Evolutionary conservation across 2,329 filamentous ascomycete genomes (phyloP).

Genomic region (Ophiostoma quercus): DNA sequence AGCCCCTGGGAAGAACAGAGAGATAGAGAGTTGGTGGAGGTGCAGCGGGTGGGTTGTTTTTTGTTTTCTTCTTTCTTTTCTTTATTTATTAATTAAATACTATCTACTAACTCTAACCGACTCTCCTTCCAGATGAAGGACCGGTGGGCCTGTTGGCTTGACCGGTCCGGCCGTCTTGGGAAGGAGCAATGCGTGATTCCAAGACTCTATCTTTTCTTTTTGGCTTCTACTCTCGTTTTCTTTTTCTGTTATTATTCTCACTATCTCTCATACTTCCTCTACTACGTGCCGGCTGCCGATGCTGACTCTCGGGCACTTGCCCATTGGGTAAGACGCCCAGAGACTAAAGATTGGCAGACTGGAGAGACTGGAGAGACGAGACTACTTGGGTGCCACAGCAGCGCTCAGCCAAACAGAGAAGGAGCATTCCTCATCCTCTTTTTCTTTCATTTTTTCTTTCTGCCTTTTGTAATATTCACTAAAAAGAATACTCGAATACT

Average conservation of each 20-base stretch:
- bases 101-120: not conserved
- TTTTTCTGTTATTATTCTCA: not conserved
- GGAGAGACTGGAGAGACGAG: too few species aligned
- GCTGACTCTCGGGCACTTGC: conserved; percentile 1
- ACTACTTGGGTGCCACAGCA: not conserved
- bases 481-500: too few species aligned
- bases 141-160: conserved; percentile 6
- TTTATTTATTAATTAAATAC: not conserved
- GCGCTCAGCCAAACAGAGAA: conserved; percentile 5
- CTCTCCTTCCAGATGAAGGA: not conserved
- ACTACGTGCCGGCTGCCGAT: not conserved
- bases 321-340: not conserved
- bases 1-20: conserved; percentile 31
- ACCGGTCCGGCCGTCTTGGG: conserved; percentile 13
- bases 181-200: not conserved
- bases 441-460: too few species aligned
- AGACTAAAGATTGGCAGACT: not conserved
- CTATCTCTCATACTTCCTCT: not conserved
- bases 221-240: not conserved
- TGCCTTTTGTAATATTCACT: too few species aligned
- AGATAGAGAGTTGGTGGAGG: conserved; percentile 4
- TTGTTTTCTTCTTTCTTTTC: not conserved
- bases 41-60: not conserved
- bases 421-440: not conserved
- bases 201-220: not conserved